Evolutionary conservation across 768 basidiomycete genomes (phyloP).

Genomic region (Pleurotus salmoneostramineus): DNA sequence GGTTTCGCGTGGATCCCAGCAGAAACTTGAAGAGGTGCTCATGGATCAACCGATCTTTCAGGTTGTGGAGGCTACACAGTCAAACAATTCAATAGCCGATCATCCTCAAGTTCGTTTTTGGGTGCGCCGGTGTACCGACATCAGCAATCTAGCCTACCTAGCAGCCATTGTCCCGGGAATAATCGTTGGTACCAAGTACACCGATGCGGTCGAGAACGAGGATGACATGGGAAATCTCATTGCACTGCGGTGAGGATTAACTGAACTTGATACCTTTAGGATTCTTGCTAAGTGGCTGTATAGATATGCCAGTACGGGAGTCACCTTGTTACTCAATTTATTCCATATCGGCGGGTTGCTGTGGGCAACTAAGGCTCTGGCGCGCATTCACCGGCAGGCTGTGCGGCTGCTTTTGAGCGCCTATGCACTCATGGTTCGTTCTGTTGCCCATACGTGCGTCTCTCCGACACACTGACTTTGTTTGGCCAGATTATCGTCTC

Average conservation of each 20-base stretch:
- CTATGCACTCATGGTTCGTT: slow-evolving; percentile 25
- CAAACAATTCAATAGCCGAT: slow-evolving; percentile 15
- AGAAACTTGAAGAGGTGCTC: slow-evolving; percentile 10
- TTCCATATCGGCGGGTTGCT: slow-evolving; percentile 12
- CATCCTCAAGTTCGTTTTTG: slow-evolving; percentile 21
- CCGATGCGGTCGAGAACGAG: slow-evolving; percentile 13
- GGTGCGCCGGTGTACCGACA: slow-evolving; percentile 23
- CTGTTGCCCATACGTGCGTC: not conserved
- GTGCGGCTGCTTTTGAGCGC: slow-evolving; percentile 13
- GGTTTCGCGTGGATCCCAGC: not conserved
- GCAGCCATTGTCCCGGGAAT: slow-evolving; percentile 25
- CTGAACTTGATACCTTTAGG: slow-evolving; percentile 8
- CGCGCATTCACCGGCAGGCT: slow-evolving; percentile 21
- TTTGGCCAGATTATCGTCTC: slow-evolving; percentile 23
- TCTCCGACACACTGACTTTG: not conserved
- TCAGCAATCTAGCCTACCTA: slow-evolving; percentile 23
- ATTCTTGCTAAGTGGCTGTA: not conserved
- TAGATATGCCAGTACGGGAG: slow-evolving; percentile 21
- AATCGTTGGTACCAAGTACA: slow-evolving; percentile 21
- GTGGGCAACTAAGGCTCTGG: slow-evolving; percentile 21
- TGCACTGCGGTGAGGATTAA: slow-evolving; percentile 13
- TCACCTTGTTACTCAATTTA: slow-evolving; percentile 11
- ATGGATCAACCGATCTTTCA: slow-evolving; percentile 16
- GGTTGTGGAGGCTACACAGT: slow-evolving; percentile 14
- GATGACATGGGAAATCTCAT: slow-evolving; percentile 12